Evolutionary conservation across 2,329 filamentous ascomycete genomes (phyloP), one percentile per base, ranked within the genome.

Genomic region (Stachybotrys echinatus): DNA sequence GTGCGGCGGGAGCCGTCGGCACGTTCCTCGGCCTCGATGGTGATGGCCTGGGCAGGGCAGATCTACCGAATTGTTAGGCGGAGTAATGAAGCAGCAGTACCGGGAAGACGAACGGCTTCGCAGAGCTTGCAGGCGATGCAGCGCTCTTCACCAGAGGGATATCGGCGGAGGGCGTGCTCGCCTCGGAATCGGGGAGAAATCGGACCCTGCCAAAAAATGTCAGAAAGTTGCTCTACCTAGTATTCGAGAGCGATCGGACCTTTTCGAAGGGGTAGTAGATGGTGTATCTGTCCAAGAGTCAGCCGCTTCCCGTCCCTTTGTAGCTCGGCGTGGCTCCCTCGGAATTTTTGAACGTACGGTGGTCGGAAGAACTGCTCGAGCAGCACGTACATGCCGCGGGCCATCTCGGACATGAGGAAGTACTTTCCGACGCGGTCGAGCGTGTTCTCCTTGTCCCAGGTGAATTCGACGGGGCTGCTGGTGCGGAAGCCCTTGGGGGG

Each of bases 71-170:
- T 40, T 7, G 51, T 42, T 14, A 20, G 6, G 47, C 23, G 5
- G 45, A 18, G 37, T 20, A 34, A 23, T 12, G 12, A 19, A 12
- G 38, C 8, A 19, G 10, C 19, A 31, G 12, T 14, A 12, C 27
- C 7, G 22, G 21, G 12, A 44, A 37, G 6, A 63, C 68, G 39
- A 71, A 84, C 80, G 62, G 94, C 94, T 76, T 99, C 94, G 76
- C 94, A 99, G 52, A 99, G 85, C 80, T 99, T 99, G 88, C 94
- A 99, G 61, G 94, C 94, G 73, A 99, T 99, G 79, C 94, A 99
- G 62, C 94, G 88, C 78, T 99, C 94, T 76, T 99, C 94, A 59
- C 94, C 94, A 3, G 92, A 95, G 23, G 94, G 94, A 73, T 99
- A 99, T 65, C 94, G 85, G 71, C 94, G 86, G 56, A 99, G 81